A percentile compares a stretch with the other conserved stretches of the same genome.
These are phyloP conservation scores for Cutaneotrichosporon sp. DNA, from an alignment of 1,284 basidiomycete species.

Conservation along the genomic window DNA sequence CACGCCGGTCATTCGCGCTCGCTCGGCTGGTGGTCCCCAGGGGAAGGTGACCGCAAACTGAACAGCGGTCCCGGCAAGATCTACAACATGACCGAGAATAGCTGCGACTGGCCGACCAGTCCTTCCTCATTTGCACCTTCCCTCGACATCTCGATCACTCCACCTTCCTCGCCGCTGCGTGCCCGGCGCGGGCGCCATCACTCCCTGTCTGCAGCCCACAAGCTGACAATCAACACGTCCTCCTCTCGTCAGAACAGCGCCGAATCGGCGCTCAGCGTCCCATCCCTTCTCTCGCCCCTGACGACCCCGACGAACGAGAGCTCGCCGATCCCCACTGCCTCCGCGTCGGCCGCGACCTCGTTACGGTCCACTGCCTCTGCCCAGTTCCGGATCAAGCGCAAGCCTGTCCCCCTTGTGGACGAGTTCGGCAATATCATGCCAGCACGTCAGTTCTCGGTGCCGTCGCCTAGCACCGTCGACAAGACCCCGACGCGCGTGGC, in stretches of 20 bases:
- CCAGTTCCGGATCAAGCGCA: constrained; percentile 22
- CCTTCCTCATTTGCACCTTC: background rate
- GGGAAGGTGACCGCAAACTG: background rate
- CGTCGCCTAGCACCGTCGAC: background rate
- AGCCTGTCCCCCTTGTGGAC: constrained; percentile 14
- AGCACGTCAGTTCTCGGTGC: background rate
- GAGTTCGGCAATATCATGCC: background rate
- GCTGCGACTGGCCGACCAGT: background rate
- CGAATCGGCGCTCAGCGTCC: background rate
- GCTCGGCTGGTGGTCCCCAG: background rate
- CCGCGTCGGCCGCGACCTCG: background rate
- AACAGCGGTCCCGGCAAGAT: background rate
- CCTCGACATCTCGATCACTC: background rate
- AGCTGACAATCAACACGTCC: background rate
- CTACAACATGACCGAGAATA: background rate
- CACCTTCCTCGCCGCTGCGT: background rate
- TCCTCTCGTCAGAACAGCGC: constrained; percentile 5
- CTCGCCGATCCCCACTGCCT: background rate
- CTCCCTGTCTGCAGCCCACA: constrained; percentile 8
- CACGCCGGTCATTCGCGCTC: background rate
- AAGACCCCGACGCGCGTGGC: background rate
- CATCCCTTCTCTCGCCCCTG: background rate
- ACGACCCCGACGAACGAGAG: background rate
- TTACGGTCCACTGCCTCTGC: constrained; percentile 7
- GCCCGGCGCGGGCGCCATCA: constrained; percentile 3